Evolutionary conservation across 495 filamentous ascomycete species (phyloP), one percentile per base, ranked within the genome.

Genomic region (Penicillium bialowiezense): DNA sequence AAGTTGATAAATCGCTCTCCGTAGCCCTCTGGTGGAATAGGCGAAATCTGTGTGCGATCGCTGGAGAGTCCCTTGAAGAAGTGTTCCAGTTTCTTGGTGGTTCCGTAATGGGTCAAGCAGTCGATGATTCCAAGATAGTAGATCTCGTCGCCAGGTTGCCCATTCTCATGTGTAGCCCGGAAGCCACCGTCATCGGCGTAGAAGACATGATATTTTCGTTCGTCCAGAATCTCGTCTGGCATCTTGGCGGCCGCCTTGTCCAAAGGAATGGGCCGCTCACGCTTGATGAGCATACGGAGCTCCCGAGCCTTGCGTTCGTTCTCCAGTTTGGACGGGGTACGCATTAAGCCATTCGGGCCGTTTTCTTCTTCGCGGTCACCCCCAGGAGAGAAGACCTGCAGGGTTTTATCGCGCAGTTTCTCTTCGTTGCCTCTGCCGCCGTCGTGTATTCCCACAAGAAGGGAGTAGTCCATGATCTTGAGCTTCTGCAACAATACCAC

Each of bases 51-150:
- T 19, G 77, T 79, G 54, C 89, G 84, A 60, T 90, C 82, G 58
- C 83, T 75, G 7, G 85, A 88, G 35, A 97, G 74, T 24, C 95
- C 91, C 70, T 97, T 96, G 84, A 89, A 88, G 68, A 96, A 91
- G 65, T 95, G 81, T 67, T 97, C 91, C 9, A 88, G 73, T 50
- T 88, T 87, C 68, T 97, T 98, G 63, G 92, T 75, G 38, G 87
- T 83, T 44, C 86, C 89, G 62, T 96, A 96, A 69, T 96, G 89
- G 32, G 93, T 99, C 61, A 99, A 70, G 64, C 92, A 97, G 67
- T 97, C 95, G 62, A 97, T 97, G 52, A 99, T 93, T 9, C 93
- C 93, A 6, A 99, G 79, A 63, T 97, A 99, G 59, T 97, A 99
- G 26, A 99, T 90, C 69, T 95, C 90, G 46, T 96, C 90, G 1